Base-by-base conservation (phyloP, 495 filamentous ascomycete genomes). In the Gamarada debralockiae region DNA sequence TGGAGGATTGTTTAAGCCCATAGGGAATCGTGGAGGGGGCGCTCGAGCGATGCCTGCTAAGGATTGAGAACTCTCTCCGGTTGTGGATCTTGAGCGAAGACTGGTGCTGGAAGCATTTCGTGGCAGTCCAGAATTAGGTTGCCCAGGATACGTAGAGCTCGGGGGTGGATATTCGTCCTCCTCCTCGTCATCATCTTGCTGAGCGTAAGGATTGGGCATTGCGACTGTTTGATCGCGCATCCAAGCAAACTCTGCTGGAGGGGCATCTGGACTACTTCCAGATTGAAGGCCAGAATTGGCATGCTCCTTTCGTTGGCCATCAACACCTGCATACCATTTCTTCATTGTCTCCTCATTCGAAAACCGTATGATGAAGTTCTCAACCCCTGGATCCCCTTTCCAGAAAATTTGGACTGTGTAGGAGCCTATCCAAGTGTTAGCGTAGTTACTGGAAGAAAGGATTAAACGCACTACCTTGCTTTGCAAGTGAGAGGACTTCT, bases 381-480 rank as follows among this genome's bases (percentile, higher is more conserved):
- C 93, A 5, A 97, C 91, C 0, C 90, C 88, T 3, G 92, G 89
- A 58, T 98, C 93, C 4, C 92, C 95, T 65, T 93, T 97, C 93
- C 93, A 98, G 74, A 90, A 97, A 42, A 98, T 97, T 65, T 97
- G 93, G 37, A 96, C 87, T 0, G 88, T 90, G 62, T 97, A 96
- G 15, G 88, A 89, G 39, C 89, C 90, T 93, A 17, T 37, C 54
- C 25, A 34, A 15, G 25, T 40, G 62, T 73, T 34, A 70, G 67
- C 22, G 15, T 31, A 22, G 25, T 5, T 20, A 20, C 21, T 33
- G 13, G 3, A 8, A 9, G 3, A 21, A 25, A 14, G 22, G 14
- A 18, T 18, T 17, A 8, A 23, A 37, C 39, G 27, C 56, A 70
- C 61, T 83, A 96, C 92, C 92, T 63, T 86, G 85, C 66, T 89